A percentile compares a stretch with the other conserved stretches of the same genome.
These are phyloP conservation scores for Wickerhamomyces sp. DNA, from an alignment of 1,139 yeast species.

Conservation along the genomic window DNA sequence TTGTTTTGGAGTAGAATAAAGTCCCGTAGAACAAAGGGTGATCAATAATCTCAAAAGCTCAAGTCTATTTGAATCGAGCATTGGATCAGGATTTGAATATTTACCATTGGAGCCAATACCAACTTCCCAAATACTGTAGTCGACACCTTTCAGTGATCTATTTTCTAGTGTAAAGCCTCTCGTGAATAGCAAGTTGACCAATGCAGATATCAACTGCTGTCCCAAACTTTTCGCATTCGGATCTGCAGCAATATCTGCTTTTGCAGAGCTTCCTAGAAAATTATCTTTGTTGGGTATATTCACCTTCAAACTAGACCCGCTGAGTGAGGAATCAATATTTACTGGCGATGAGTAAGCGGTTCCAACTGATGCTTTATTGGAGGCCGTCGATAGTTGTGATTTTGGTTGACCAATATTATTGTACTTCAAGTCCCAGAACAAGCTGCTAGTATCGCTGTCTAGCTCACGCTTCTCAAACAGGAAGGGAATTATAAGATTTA, in stretches of 20 bases:
- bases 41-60: conserved; percentile 62
- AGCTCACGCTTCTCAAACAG: conserved; percentile 47
- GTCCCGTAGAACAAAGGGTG: conserved; percentile 56
- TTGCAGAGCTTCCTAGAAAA: conserved; percentile 20
- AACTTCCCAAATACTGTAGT: conserved; percentile 60
- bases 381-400: conserved; percentile 1
- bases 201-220: conserved; percentile 37
- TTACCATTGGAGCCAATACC: conserved; percentile 56
- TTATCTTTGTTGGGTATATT: conserved; percentile 21
- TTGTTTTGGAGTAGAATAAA: conserved; percentile 46
- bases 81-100: conserved; percentile 41
- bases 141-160: conserved; percentile 23
- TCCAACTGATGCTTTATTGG: conserved; percentile 31
- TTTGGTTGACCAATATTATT: conserved; percentile 11
- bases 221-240: conserved; percentile 39
- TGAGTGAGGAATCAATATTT: conserved; percentile 15
- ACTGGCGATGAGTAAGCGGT: conserved; percentile 30
- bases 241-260: conserved; percentile 20
- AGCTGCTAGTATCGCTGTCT: conserved; percentile 28
- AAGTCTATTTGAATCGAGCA: conserved; percentile 58
- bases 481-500: conserved; percentile 65
- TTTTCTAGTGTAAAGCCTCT: conserved; percentile 51
- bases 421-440: conserved; percentile 41
- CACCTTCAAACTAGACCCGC: conserved; percentile 22
- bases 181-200: conserved; percentile 52